These are phyloP conservation scores for Sarocladiaceae sp. DNA, from an alignment of 2,329 filamentous ascomycete genomes.

Conservation along the genomic window DNA sequence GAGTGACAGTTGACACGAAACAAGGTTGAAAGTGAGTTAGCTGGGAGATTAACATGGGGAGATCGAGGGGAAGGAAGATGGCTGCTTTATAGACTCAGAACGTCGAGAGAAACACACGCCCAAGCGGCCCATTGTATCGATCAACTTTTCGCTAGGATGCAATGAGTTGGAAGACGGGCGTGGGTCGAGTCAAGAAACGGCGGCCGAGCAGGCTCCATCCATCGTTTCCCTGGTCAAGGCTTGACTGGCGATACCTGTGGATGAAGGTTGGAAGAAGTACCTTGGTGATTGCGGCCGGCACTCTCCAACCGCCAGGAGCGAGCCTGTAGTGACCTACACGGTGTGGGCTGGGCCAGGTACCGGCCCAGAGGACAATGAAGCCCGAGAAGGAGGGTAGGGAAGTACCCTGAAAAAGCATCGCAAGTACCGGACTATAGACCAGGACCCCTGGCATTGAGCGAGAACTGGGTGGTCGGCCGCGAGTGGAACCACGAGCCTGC, in stretches of 20 bases:
- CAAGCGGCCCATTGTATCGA: background rate
- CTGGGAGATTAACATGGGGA: conserved; percentile 5
- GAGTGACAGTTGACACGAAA: conserved; percentile 13
- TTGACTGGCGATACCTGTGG: background rate
- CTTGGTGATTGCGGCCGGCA: background rate
- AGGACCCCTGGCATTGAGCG: background rate
- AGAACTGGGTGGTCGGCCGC: background rate
- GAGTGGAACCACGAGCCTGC: conserved; percentile 2
- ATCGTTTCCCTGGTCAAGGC: background rate
- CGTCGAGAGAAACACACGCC: background rate
- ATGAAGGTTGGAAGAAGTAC: background rate
- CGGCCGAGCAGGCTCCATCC: background rate
- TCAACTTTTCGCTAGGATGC: conserved; percentile 2
- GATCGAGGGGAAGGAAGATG: background rate
- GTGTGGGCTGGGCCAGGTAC: background rate
- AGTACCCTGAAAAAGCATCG: conserved; percentile 1
- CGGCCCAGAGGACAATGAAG: conserved; percentile 2
- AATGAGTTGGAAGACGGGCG: background rate
- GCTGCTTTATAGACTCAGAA: conserved; percentile 11
- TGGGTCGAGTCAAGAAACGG: conserved; percentile 7
- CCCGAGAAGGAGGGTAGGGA: background rate
- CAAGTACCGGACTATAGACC: conserved; percentile 3
- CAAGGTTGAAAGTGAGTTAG: conserved; percentile 9
- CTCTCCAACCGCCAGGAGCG: background rate
- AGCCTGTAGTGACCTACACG: background rate